These are phyloP conservation scores for Mortierella sp. DNA, from an alignment of 371 early-diverging fungal species.

Conservation along the genomic window DNA sequence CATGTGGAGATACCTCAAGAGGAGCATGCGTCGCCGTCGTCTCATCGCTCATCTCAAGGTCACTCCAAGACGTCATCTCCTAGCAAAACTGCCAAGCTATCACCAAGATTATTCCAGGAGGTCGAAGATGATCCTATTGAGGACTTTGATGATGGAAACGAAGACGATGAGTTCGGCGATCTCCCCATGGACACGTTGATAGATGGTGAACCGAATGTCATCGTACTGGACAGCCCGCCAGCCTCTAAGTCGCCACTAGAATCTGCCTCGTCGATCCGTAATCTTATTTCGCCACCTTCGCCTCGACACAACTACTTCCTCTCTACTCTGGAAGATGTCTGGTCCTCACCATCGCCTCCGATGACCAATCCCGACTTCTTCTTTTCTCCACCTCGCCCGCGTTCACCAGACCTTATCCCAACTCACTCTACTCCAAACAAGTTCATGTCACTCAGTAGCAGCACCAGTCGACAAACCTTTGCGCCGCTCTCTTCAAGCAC, in stretches of 20 bases:
- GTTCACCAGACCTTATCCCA: constrained; percentile 26
- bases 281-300: constrained; percentile 29
- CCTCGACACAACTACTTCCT: constrained; percentile 46
- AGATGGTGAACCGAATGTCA: neutral
- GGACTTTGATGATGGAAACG: neutral
- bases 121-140: constrained; percentile 29
- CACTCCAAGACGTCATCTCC: neutral
- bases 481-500: neutral
- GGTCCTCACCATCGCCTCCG: constrained; percentile 55
- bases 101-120: neutral
- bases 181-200: neutral
- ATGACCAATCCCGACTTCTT: constrained; percentile 24
- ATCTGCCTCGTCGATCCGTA: neutral
- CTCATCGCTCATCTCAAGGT: neutral
- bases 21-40: neutral
- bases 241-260: neutral
- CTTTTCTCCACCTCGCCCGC: constrained; percentile 41
- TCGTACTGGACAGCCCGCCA: neutral
- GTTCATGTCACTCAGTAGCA: neutral
- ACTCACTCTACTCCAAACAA: neutral
- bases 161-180: neutral
- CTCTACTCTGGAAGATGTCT: constrained; percentile 47
- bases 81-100: neutral
- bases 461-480: neutral
- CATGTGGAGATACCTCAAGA: constrained; percentile 17